Conservation (phyloP, 352 stramenopile species). For the Peronosclerospora sorghi region DNA sequence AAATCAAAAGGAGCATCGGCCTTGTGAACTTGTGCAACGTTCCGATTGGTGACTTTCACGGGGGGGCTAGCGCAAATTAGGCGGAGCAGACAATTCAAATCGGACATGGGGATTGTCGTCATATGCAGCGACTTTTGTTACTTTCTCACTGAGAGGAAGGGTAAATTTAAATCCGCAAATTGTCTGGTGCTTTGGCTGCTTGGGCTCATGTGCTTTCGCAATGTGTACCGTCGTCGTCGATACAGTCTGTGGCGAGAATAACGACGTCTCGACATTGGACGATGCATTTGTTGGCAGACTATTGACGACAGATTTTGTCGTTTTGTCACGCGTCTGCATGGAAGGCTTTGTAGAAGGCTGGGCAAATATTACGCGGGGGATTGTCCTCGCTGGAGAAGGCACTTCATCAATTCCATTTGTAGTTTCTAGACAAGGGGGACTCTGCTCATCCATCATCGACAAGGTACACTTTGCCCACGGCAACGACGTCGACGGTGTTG, state of each 20-base stretch:
- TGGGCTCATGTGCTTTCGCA: neutral
- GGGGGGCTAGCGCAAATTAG: slow-evolving; percentile 60
- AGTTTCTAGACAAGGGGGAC: slow-evolving; percentile 25
- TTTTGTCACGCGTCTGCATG: too few species aligned
- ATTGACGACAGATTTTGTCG: too few species aligned
- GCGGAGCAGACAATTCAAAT: slow-evolving; percentile 34
- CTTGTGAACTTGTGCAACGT: slow-evolving; percentile 10
- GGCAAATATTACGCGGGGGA: slow-evolving; percentile 35
- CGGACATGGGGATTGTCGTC: too few species aligned
- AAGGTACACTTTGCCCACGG: slow-evolving; percentile 82
- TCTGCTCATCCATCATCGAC: too few species aligned
- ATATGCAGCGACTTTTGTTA: too few species aligned
- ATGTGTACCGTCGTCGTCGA: too few species aligned
- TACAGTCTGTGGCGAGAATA: slow-evolving; percentile 26
- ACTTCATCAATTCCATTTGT: slow-evolving; percentile 23
- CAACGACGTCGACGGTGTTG: slow-evolving; percentile 61
- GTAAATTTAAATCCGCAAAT: slow-evolving; percentile 47
- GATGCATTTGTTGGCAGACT: too few species aligned
- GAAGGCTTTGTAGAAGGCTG: slow-evolving; percentile 8
- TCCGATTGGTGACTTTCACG: slow-evolving; percentile 17
- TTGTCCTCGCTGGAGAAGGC: slow-evolving; percentile 38
- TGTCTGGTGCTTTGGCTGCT: slow-evolving; percentile 12
- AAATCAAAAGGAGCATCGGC: slow-evolving; percentile 40
- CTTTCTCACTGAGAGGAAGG: slow-evolving; percentile 17
- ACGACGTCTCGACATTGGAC: too few species aligned